Evolutionary conservation across 345 rosid genomes (phyloP), one percentile per base, ranked within the genome.

Genomic region (Boechera stricta): DNA sequence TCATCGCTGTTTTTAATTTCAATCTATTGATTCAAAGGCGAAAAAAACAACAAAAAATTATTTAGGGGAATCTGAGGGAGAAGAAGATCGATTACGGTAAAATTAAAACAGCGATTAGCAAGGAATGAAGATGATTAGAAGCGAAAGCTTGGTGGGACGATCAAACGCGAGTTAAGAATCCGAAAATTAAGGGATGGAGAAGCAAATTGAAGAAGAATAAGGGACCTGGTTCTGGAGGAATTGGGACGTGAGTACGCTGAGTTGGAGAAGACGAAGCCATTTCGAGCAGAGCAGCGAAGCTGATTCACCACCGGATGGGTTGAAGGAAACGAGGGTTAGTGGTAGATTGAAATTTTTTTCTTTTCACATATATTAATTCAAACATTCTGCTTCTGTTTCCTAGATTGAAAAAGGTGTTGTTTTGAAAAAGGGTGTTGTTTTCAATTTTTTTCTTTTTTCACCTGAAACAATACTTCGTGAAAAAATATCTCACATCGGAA

Each of bases 261-360:
- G 88, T 61, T 77, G 88, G 79, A 71, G 89, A 78, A 74, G 87
- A 81, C 66, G 90, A 84, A 11, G 84, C 89, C 95, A 88, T 88
- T 75, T 47, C 9, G 52, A 47, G n/a, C 52, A 47, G n/a, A n/a
- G 51, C 5, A 47, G 2, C 7, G 16, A 5, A 45, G 51, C 51
- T 15, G 52, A 47, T 47, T 47, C 52, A 7, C 9, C 21, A 47
- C n/a, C 21, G 18, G 49, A 45, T 13, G 16, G 52, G 52, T n/a
- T 6, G 52, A 47, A 47, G 18, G 2, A 44, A 44, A 12, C 5
- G 5, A 44, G 10, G 44, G 44, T 33, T 33, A 6, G 7, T 33
- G 35, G 35, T 28, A 28, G 29, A 28, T 28, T 28, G 2, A 28
- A 31, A 0, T 3, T 31, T 4, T 4, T 31, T 4, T 31, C 5